These are phyloP conservation scores for Salinomyces thailandicus DNA, from an alignment of 2,329 filamentous ascomycete genomes.

Conservation along the genomic window DNA sequence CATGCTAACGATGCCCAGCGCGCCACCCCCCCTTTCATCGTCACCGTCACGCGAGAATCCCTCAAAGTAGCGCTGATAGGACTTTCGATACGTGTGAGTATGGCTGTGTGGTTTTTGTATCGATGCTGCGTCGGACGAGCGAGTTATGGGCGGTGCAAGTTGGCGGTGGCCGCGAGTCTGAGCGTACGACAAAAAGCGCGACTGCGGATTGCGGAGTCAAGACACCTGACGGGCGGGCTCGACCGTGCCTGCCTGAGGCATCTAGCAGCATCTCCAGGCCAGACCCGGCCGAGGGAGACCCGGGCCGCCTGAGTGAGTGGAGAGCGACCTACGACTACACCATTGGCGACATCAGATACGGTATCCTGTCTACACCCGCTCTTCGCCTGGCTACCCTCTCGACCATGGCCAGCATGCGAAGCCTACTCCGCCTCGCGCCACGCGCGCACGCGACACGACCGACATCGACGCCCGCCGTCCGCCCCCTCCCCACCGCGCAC, in stretches of 20 bases:
- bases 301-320: no score
- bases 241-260: no score
- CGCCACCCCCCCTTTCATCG: slow-evolving; percentile 13
- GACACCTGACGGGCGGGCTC: no score
- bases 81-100: background rate
- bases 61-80: slow-evolving; percentile 8
- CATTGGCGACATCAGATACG: no score
- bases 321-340: no score
- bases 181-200: no score
- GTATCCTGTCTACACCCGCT: no score
- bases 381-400: slow-evolving; percentile 2
- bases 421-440: slow-evolving; percentile 17
- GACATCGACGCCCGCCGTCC: slow-evolving; percentile 12
- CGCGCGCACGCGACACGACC: slow-evolving; percentile 21
- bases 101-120: background rate
- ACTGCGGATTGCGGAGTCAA: no score
- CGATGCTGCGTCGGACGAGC: slow-evolving; percentile 8
- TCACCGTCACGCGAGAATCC: slow-evolving; percentile 4
- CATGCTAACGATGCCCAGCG: slow-evolving; percentile 7
- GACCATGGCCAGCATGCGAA: slow-evolving; percentile 19
- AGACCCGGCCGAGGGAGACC: no score
- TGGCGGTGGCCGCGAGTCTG: no score
- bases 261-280: no score
- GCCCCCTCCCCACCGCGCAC: slow-evolving; percentile 17
- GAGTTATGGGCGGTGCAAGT: no score